Percentiles rank a stretch among this genome's conserved stretches.
Conservation (phyloP, 2,329 filamentous ascomycete genomes). For the Neopestalotiopsis sp. region DNA sequence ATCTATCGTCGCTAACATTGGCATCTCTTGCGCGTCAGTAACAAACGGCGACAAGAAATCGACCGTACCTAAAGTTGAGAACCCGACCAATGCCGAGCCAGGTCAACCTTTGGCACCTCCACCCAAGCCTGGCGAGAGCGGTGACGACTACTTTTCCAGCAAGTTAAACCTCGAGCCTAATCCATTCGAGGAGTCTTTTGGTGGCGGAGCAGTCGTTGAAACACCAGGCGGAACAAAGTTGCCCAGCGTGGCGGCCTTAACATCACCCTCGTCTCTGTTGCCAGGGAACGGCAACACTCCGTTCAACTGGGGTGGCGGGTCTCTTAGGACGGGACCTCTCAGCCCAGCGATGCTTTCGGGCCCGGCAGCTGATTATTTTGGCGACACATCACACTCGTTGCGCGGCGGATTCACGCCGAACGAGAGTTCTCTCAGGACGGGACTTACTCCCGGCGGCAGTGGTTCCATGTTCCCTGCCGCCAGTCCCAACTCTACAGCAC, state of each 20-base stretch:
- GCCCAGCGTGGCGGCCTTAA: slow-evolving; percentile 87
- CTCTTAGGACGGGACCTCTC: slow-evolving; percentile 87
- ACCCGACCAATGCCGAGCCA: slow-evolving; percentile 59
- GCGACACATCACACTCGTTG: slow-evolving; percentile 73
- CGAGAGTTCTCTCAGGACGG: slow-evolving; percentile 91
- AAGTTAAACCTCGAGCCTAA: slow-evolving; percentile 85
- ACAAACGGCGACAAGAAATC: slow-evolving; percentile 52
- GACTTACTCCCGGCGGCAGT: slow-evolving; percentile 90
- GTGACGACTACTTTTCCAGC: slow-evolving; percentile 69
- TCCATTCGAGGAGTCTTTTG: slow-evolving; percentile 96
- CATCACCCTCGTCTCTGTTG: slow-evolving; percentile 84
- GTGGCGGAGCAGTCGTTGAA: slow-evolving; percentile 66
- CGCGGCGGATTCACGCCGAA: slow-evolving; percentile 92
- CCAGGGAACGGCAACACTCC: slow-evolving; percentile 75
- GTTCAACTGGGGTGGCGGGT: slow-evolving; percentile 82
- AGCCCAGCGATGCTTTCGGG: slow-evolving; percentile 98
- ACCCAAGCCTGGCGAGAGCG: slow-evolving; percentile 63
- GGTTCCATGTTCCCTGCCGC: slow-evolving; percentile 97
- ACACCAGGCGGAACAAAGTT: slow-evolving; percentile 85
- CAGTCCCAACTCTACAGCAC: slow-evolving; percentile 83
- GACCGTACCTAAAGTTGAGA: slow-evolving; percentile 53
- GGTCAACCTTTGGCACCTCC: slow-evolving; percentile 74
- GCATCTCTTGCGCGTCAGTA: slow-evolving; percentile 39
- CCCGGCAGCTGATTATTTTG: slow-evolving; percentile 85
- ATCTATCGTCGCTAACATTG: slow-evolving; percentile 29